Base-by-base conservation (phyloP, 371 early-diverging fungal genomes). In the Batrachochytrium dendrobatidis region DNA sequence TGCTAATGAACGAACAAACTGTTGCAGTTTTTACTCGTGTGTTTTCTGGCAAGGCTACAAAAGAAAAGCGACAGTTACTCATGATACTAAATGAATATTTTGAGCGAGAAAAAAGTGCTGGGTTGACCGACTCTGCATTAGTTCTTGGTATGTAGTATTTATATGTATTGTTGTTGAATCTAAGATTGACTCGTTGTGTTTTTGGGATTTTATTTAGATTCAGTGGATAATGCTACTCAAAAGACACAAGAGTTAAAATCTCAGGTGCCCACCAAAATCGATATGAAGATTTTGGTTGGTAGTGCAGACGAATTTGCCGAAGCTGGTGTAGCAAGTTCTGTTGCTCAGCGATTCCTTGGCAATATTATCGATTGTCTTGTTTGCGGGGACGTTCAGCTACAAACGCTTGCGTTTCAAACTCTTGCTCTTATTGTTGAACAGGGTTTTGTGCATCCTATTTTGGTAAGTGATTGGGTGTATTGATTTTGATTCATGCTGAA, bases 381-480 rank as follows among this genome's bases (percentile, higher is more conserved):
- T 33, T 59, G 63, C 20, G 55, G 61, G 18, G 74, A 80, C 22
- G 54, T 55, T 4, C 55, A 64, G 17, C 65, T 89, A 17, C 79
- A 84, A 20, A 69, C 69, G 25, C 70, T 80, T 2, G 87, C 90
- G 0, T 88, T 93, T 61, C 90, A 91, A 53, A 86, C 90, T 0
- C 72, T 94, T 0, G 70, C 79, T 1, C 69, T 85, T 1, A 84
- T 91, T 26, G 65, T 91, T 20, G 83, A 87, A 53, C 92, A 91
- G 61, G 94, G 93, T 0, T 74, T 92, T 15, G 92, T 86, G 2
- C 93, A 92, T 70, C 95, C 96, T 24, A 78, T 89, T 2, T 64
- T 86, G 53, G 83, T 84, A 64, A 45, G 74, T 30, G 18, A 30
- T 39, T 33, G 34, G 8, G 12, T 18, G n/a, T 52, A 22, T 59